Percentiles rank a stretch among this genome's conserved stretches.
Evolutionary conservation across 164 flowering plant species (phyloP).

Genomic region (Vitis labrusca): DNA sequence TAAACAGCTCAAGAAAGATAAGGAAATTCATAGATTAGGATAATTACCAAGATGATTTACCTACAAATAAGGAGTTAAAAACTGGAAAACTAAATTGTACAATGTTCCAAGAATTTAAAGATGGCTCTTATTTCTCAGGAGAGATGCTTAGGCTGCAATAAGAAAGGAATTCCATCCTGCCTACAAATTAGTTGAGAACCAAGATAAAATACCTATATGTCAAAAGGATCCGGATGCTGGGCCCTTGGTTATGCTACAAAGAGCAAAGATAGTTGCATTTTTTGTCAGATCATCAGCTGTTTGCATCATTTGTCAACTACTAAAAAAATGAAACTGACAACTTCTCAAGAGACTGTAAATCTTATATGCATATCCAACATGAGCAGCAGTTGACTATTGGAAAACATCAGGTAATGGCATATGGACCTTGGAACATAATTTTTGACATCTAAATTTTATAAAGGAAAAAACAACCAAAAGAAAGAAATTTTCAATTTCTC

Average conservation of each 20-base stretch:
- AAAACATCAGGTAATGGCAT: too few species aligned
- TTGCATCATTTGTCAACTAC: not conserved
- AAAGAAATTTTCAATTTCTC: not conserved
- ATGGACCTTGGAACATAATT: too few species aligned
- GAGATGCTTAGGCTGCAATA: not conserved
- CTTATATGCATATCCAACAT: too few species aligned
- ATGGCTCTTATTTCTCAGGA: not conserved
- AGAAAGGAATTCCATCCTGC: not conserved
- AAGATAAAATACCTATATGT: slow-evolving; percentile 45
- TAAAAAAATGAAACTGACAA: not conserved
- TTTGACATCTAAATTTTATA: too few species aligned
- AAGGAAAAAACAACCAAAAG: not conserved
- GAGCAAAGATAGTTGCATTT: not conserved
- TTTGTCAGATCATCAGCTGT: slow-evolving; percentile 7
- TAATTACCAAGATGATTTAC: too few species aligned
- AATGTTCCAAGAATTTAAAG: too few species aligned
- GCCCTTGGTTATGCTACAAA: slow-evolving; percentile 54
- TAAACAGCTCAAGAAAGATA: too few species aligned
- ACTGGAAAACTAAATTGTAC: too few species aligned
- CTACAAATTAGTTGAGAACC: not conserved
- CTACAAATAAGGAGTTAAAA: too few species aligned
- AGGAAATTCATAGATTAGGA: too few species aligned
- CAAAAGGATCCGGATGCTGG: slow-evolving; percentile 48
- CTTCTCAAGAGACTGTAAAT: too few species aligned
- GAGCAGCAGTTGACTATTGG: too few species aligned